These are phyloP conservation scores for Fraxinus xanthoxyloides DNA, from an alignment of 305 asterid genomes.

Conservation along the genomic window DNA sequence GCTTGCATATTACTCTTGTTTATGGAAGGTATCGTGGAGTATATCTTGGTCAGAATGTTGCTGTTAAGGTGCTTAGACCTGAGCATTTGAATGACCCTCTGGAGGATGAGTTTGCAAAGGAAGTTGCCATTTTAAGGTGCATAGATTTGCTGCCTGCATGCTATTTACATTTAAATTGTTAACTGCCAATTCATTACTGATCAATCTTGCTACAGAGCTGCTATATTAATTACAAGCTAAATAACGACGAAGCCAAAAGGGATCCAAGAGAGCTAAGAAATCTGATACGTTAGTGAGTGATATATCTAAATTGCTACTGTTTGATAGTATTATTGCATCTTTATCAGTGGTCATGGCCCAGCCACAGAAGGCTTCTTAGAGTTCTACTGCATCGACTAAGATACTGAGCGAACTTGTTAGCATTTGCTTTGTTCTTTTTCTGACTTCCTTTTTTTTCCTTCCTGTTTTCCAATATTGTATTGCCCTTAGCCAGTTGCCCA, in stretches of 20 bases:
- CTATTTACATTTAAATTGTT: not conserved
- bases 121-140: constrained; percentile 65
- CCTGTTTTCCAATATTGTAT: not conserved
- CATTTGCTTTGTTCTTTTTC: not conserved
- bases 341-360: not conserved
- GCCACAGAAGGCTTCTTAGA: not conserved
- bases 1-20: constrained; percentile 24
- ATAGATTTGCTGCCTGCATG: constrained; percentile 18
- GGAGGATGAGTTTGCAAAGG: constrained; percentile 80
- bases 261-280: not conserved
- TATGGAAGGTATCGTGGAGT: constrained; percentile 69
- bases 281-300: not conserved
- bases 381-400: not conserved
- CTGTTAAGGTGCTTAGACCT: constrained; percentile 75
- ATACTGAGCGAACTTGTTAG: not conserved
- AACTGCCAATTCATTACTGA: not conserved
- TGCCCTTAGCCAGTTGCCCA: not conserved
- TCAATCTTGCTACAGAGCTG: not conserved
- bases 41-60: constrained; percentile 78
- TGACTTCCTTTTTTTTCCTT: not conserved
- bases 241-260: not conserved
- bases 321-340: not conserved
- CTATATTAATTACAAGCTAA: not conserved
- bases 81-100: constrained; percentile 71
- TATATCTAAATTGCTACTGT: not conserved